Base-by-base conservation (phyloP, 2,329 filamentous ascomycete species). In the Simplicillium aogashimaense region DNA sequence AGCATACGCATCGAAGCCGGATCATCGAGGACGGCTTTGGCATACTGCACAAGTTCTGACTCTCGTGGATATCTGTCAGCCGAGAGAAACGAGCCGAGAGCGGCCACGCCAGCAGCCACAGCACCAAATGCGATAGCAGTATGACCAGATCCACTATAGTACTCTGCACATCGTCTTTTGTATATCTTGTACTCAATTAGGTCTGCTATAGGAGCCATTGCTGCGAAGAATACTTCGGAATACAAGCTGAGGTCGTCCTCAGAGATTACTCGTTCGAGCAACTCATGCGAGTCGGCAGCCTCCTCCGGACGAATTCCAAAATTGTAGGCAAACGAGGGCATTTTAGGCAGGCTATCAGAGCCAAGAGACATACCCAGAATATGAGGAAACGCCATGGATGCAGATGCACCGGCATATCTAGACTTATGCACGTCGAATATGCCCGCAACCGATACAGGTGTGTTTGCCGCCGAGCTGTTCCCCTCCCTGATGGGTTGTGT, bases 81-180 rank as follows among this genome's bases (percentile, higher is more conserved):
- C 10, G 47, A 50, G 10, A 50, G 42, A 41, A 50, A 51, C 13
- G 49, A 51, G 9, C 49, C 49, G n/a, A 51, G 44, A 29, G 49
- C 48, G 9, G 44, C 49, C 10, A 51, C 45, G 18, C 48, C 49
- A 31, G 48, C 49, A 15, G 45, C 49, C 12, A 50, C 42, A 13
- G 48, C 48, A 3, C 35, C 45, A 41, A 51, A 50, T 14, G 48
- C 45, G n/a, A 45, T 38, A 29, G 29, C 30, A 38, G 31, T 34
- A n/a, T 37, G 43, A 15, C 39, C 39, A 28, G 31, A 39, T 31
- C 40, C 41, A 36, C 42, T 43, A 32, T 47, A 50, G 28, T 50
- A 51, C 9, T 44, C 43, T n/a, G 38, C 43, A 30, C 46, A 50
- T 38, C 45, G 47, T 32, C 36, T 39, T 7, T 34, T 14, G 39